Evolutionary conservation across 2,329 filamentous ascomycete genomes (phyloP), one percentile per base, ranked within the genome.

Genomic region (Cercospora brassicicola): DNA sequence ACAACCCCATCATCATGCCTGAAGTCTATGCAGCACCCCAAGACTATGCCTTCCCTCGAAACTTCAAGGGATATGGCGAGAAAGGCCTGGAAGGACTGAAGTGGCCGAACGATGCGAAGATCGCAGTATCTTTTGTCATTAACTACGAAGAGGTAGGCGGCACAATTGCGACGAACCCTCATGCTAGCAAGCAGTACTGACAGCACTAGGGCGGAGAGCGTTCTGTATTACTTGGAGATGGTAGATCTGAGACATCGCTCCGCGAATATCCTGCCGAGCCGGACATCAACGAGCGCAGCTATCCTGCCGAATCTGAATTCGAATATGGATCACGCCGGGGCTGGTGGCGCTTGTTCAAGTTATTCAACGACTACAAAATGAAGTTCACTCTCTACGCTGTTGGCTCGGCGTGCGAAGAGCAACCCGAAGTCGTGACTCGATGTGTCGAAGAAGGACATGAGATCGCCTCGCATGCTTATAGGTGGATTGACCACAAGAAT

Each of bases 361-460:
- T 85, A 64, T 85, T 85, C 77, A 82, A 83, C 69, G 78, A 81
- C 56, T 75, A 83, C 68, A 77, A 79, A 45, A 84, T 84, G 79
- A 83, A 83, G 72, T 84, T 83, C 69, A 85, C 84, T 0, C 76
- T 85, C 4, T 85, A 85, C 69, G 84, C 82, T 9, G 84, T 86
- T 2, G 84, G 80, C 1, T 78, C 82, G 51, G 84, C 83, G 0
- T 76, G 85, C 3, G 82, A 85, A 71, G 73, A 82, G 73, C 80
- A 84, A 64, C 84, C 83, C 0, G 80, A 81, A 62, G 83, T 85
- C 1, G 83, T 80, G 2, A 78, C 74, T n/a, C 77, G 81, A 4
- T 83, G 81, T 67, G 83, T 85, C 0, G 81, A 84, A 55, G 79
- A 81, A 62, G 83, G 84, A 3, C 84, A 85, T 69, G 84, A 86